Conservation (phyloP, 73 alveolate species). For the Durusdinium trenchii region DNA sequence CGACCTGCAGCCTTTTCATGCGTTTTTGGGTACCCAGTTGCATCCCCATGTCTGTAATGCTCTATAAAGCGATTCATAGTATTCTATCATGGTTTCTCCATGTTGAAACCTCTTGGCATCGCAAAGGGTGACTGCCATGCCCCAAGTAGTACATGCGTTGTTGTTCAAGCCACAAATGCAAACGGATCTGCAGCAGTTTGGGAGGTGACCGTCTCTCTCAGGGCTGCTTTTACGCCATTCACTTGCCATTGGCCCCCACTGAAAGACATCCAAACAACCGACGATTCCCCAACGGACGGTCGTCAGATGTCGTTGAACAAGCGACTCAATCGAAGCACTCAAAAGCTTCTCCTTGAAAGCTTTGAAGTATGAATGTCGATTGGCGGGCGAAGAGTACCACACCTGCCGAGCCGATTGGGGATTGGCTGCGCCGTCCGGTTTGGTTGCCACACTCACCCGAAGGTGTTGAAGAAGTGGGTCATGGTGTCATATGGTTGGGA, state of each 20-base stretch:
- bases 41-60: no score
- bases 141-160: no score
- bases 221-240: no score
- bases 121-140: no score
- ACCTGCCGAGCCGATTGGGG: background rate
- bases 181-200: no score
- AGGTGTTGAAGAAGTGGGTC: background rate
- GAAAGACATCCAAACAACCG: background rate
- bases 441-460: background rate
- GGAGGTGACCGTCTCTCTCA: no score
- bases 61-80: no score
- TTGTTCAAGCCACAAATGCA: no score
- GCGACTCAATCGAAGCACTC: background rate
- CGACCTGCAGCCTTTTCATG: no score
- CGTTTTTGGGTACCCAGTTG: no score
- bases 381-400: conserved; percentile 80
- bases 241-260: background rate
- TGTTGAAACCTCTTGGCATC: no score
- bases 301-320: background rate
- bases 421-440: background rate
- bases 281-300: background rate
- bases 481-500: background rate
- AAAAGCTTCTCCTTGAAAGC: conserved; percentile 72
- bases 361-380: conserved; percentile 75
- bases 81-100: no score